Base-by-base conservation (phyloP, 441 rosid genomes). In the Jatropha podagrica region DNA sequence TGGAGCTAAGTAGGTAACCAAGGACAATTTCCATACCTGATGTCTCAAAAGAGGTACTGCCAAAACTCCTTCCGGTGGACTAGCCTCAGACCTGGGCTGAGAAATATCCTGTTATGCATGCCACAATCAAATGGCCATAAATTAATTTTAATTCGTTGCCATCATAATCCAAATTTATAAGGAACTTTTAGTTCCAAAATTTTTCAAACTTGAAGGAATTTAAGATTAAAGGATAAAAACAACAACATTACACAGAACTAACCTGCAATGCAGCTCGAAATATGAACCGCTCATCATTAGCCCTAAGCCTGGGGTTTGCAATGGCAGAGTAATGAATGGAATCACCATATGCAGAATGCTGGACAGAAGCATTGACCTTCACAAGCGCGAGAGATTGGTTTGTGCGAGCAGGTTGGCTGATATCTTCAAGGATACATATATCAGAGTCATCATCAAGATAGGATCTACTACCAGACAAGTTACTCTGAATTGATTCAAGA, bases 21-120 rank as follows among this genome's bases (percentile, higher is more conserved):
- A 71, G 66, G 56, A 63, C 73, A 77, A 62, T 63, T 70, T 72
- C 54, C 77, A 77, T 81, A 95, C 99, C 99, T 95, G 99, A 88
- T 95, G 99, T 82, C 92, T 88, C 83, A 95, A 67, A 71, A 95
- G 98, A 76, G 97, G 88, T 73, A 95, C 96, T 69, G 97, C 68
- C 89, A 95, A 56, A 84, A 83, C 74, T 82, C 97, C 99, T 40
- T 91, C 96, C 12, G 99, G 98, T 3, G 83, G 92, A 82, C 44
- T 81, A 81, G 91, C 90, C 89, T 95, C 99, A 32, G 93, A 87
- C 68, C 77, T 85, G 65, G 95, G 93, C 83, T 87, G 93, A 75
- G 95, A 85, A 76, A 95, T 89, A 84, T 89, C 98, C 98, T 95
- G 90, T 71, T 42, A 85, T 61, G 76, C 74, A 82, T 65, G 44